Evolutionary conservation across 2,329 filamentous ascomycete species (phyloP).

Genomic region (Aspergillus sp.): DNA sequence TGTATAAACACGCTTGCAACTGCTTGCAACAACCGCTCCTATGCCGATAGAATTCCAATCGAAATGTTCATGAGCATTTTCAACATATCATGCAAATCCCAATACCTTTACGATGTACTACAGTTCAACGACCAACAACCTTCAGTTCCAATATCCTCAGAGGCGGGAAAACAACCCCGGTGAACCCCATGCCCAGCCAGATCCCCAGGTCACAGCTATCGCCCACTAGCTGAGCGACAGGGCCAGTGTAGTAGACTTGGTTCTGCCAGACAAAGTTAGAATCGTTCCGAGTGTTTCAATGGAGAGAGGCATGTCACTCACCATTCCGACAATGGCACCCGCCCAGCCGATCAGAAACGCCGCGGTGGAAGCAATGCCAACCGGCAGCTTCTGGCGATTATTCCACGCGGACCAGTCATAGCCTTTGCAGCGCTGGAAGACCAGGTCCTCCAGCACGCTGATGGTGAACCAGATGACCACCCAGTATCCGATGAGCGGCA

Average conservation of each 20-base stretch:
- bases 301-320: slow-evolving; percentile 16
- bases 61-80: too few species aligned
- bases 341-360: slow-evolving; percentile 41
- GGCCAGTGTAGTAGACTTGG: slow-evolving; percentile 40
- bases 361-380: slow-evolving; percentile 40
- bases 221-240: slow-evolving; percentile 30
- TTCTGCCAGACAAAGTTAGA: slow-evolving; percentile 18
- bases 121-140: slow-evolving; percentile 25
- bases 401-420: slow-evolving; percentile 47
- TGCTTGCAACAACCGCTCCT: too few species aligned
- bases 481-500: slow-evolving; percentile 50
- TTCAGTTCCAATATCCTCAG: slow-evolving; percentile 34
- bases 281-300: background rate
- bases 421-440: slow-evolving; percentile 39
- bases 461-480: slow-evolving; percentile 44
- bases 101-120: too few species aligned
- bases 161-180: slow-evolving; percentile 33
- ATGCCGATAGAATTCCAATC: too few species aligned
- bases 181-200: slow-evolving; percentile 37
- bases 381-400: slow-evolving; percentile 35
- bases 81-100: too few species aligned
- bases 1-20: too few species aligned
- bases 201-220: slow-evolving; percentile 38
- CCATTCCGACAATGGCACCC: slow-evolving; percentile 43
- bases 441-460: slow-evolving; percentile 41